Evolutionary conservation across 331 rosid genomes (phyloP).

Genomic region (Acacia pycnantha): DNA sequence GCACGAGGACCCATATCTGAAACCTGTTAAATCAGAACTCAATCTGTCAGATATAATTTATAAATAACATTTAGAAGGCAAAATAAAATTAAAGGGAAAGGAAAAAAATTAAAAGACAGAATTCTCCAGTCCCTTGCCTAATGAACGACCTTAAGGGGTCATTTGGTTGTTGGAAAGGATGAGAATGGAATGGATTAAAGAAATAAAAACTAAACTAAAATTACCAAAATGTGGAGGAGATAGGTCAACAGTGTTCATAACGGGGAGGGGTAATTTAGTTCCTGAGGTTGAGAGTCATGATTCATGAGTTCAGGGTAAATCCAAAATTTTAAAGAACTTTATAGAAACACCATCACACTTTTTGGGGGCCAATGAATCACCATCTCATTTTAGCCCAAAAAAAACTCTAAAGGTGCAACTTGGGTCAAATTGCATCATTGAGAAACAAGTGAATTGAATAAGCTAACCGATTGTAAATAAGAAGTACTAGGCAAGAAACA

Average conservation of each 20-base stretch:
- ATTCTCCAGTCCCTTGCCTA: slow-evolving; percentile 9
- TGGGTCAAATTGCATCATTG: no score
- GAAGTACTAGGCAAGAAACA: no score
- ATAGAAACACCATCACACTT: no score
- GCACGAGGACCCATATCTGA: slow-evolving; percentile 72
- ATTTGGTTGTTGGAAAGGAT: not conserved
- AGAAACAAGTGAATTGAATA: no score
- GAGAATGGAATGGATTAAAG: not conserved
- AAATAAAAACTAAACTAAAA: no score
- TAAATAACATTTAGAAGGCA: not conserved
- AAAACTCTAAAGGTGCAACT: no score
- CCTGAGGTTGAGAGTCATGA: not conserved
- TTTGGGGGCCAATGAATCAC: no score
- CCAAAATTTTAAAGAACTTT: not conserved
- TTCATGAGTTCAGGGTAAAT: not conserved
- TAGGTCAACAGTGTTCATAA: not conserved
- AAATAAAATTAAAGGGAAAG: not conserved
- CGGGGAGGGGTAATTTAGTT: not conserved
- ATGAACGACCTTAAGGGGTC: not conserved
- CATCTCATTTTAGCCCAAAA: no score
- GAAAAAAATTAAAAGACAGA: slow-evolving; percentile 5
- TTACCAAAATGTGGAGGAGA: not conserved
- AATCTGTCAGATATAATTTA: slow-evolving; percentile 21
- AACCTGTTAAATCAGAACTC: slow-evolving; percentile 52
- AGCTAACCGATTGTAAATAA: no score